Percentiles rank a stretch among this genome's conserved stretches.
These are phyloP conservation scores for Boletus vinaceobasis DNA, from an alignment of 768 basidiomycete species.

Conservation along the genomic window DNA sequence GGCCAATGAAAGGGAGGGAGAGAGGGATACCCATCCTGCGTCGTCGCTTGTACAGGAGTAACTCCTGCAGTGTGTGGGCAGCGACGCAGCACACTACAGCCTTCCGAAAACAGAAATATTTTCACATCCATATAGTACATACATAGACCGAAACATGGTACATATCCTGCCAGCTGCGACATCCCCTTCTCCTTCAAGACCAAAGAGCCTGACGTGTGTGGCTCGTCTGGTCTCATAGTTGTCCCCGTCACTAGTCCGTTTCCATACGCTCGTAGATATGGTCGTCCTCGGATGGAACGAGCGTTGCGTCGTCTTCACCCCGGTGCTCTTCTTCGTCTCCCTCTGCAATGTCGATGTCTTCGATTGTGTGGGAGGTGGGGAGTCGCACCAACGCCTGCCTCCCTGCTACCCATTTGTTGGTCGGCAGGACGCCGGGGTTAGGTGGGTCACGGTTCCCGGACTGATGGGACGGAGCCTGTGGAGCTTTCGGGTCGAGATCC, in stretches of 20 bases:
- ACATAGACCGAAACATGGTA: background rate
- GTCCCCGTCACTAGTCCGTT: background rate
- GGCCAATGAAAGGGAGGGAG: conserved; percentile 69
- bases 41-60: background rate
- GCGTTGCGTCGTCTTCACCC: conserved; percentile 13
- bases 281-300: conserved; percentile 14
- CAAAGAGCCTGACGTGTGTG: background rate
- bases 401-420: conserved; percentile 13
- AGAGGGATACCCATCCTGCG: conserved; percentile 67
- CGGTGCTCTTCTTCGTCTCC: background rate
- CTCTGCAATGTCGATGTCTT: background rate
- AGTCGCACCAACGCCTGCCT: background rate
- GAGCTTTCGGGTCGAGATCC: background rate
- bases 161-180: background rate
- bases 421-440: background rate
- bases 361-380: background rate
- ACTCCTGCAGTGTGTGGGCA: background rate
- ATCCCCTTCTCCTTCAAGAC: background rate
- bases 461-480: background rate
- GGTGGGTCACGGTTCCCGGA: background rate
- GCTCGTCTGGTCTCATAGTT: background rate
- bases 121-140: background rate
- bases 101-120: conserved; percentile 4
- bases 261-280: background rate
- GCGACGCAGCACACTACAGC: background rate